Evolutionary conservation across 441 rosid species (phyloP), one percentile per base, ranked within the genome.

Genomic region (Manihot esculenta): DNA sequence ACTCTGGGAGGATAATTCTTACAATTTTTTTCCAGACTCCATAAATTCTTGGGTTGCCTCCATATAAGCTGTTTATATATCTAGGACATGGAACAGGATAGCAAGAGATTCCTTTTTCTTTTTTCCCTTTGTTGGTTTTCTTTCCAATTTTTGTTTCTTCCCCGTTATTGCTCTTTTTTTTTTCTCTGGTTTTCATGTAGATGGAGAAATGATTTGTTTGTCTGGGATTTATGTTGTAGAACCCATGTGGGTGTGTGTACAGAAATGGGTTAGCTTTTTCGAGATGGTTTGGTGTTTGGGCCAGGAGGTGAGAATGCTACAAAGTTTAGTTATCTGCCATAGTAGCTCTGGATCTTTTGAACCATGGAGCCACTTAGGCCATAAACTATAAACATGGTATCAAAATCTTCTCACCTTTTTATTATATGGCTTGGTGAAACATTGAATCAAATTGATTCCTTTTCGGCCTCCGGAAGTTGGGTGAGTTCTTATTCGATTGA

Each of bases 141-240:
- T 69, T 18, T 59, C 26, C 50, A n/a, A n/a, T n/a, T n/a, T n/a
- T n/a, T n/a, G n/a, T n/a, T n/a, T n/a, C n/a, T n/a, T n/a, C n/a
- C n/a, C n/a, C n/a, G n/a, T n/a, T n/a, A 54, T 27, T 33, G 51
- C 44, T 20, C 14, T 42, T 57, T 51, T 51, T 53, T 33, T 15
- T 12, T 44, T 21, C 24, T 1, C 13, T 38, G 15, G 24, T 49
- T 11, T 26, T 20, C 20, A 51, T 78, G 80, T 79, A 79, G 80
- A 78, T 72, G 78, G 66, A 71, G 76, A 79, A 73, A 74, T 74
- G 72, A 63, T 62, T 75, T 71, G 74, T 76, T 76, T 73, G 88
- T 60, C 73, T 78, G 82, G 63, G 71, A 58, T 35, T 74, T 80
- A 67, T 74, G 76, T 65, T 78, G 66, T 72, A 72, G 66, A 75